Evolutionary conservation across 1,139 yeast genomes (phyloP).

Genomic region (Taiozyma sp.): DNA sequence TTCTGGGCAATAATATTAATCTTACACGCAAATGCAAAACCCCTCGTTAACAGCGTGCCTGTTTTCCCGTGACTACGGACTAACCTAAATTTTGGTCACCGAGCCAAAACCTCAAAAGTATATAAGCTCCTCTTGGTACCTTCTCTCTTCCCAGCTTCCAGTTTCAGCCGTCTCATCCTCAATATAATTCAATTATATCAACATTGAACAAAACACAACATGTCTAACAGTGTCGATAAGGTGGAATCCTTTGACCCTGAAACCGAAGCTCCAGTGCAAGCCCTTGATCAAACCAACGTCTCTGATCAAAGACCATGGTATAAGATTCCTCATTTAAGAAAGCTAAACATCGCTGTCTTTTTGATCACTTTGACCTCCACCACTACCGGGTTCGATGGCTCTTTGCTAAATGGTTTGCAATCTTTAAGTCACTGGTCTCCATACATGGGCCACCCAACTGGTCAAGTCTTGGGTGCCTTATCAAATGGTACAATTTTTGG

Average conservation of each 20-base stretch:
- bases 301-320: slow-evolving; percentile 25
- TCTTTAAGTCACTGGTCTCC: slow-evolving; percentile 32
- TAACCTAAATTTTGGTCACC: too few relatives aligned
- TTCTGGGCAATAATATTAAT: too few relatives aligned
- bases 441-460: slow-evolving; percentile 37
- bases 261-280: neutral
- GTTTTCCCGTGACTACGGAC: too few relatives aligned
- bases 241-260: neutral
- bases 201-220: too few relatives aligned
- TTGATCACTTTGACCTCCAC: slow-evolving; percentile 39
- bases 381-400: slow-evolving; percentile 46
- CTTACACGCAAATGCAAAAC: too few relatives aligned
- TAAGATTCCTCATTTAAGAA: slow-evolving; percentile 31
- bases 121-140: too few relatives aligned
- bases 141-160: too few relatives aligned
- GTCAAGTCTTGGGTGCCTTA: slow-evolving; percentile 39
- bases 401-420: slow-evolving; percentile 47
- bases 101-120: too few relatives aligned
- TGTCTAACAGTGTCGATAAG: neutral
- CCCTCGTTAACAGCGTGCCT: too few relatives aligned
- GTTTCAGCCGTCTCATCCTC: too few relatives aligned
- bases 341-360: slow-evolving; percentile 32
- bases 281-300: neutral
- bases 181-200: too few relatives aligned
- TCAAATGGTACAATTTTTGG: slow-evolving; percentile 49